phyloP scores from a whole-genome alignment of 2,329 filamentous ascomycete species.

The Alternaria tenuissima region DNA sequence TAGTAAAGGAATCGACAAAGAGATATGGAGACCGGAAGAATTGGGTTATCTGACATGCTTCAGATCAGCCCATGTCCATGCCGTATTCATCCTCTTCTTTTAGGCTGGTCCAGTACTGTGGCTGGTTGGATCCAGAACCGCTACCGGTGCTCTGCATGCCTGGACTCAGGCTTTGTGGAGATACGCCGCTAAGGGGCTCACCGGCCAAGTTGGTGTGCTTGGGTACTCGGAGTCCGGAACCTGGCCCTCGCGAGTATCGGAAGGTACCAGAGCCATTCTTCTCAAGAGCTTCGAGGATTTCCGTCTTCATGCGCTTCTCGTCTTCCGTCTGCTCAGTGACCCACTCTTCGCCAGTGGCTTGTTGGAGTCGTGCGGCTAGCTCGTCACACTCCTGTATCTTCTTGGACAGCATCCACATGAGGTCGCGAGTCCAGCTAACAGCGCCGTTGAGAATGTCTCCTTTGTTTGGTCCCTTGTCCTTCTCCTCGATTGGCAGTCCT shows the following conservation, averaged over 20 bases:
- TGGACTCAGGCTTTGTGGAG: constrained; percentile 65
- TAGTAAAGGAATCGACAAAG: constrained; percentile 37
- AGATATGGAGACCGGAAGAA: constrained; percentile 22
- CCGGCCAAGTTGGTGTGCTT: constrained; percentile 92
- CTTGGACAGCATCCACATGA: constrained; percentile 95
- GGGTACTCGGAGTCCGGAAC: constrained; percentile 87
- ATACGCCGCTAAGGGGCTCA: constrained; percentile 69
- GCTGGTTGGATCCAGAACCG: constrained; percentile 60
- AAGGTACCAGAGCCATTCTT: constrained; percentile 81
- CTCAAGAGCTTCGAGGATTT: constrained; percentile 84
- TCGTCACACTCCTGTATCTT: constrained; percentile 91
- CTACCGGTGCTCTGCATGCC: constrained; percentile 71
- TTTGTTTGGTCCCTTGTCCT: constrained; percentile 98
- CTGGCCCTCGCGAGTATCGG: constrained; percentile 82
- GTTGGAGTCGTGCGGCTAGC: constrained; percentile 72
- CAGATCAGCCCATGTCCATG: constrained; percentile 69
- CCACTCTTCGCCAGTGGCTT: constrained; percentile 48
- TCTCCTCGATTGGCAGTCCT: constrained; percentile 91
- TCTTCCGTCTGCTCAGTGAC: constrained; percentile 73
- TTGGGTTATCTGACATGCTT: constrained; percentile 13
- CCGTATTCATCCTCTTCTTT: constrained; percentile 93
- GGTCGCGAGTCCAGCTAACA: constrained; percentile 94
- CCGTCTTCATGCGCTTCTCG: constrained; percentile 93
- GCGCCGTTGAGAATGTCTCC: constrained; percentile 97
- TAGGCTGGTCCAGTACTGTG: constrained; percentile 71